Conservation (phyloP, 768 basidiomycete genomes). For the Asterophora lycoperdoides region DNA sequence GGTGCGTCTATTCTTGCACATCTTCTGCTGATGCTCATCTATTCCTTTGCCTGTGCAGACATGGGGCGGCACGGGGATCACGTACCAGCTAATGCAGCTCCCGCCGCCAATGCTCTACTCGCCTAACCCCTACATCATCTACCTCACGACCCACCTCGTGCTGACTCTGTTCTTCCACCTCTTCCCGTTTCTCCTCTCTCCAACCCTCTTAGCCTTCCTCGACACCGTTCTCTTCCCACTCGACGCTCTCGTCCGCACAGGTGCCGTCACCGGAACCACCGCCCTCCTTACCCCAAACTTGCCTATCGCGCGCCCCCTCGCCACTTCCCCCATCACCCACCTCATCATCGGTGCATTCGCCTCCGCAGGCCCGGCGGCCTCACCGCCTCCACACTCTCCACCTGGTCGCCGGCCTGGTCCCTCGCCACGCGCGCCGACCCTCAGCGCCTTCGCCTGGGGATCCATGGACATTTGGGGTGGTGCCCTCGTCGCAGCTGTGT, state of each 20-base stretch:
- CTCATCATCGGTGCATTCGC: conserved; percentile 45
- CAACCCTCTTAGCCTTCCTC: conserved; percentile 26
- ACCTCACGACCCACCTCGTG: conserved; percentile 41
- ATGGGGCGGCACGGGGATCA: conserved; percentile 46
- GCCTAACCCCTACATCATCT: conserved; percentile 42
- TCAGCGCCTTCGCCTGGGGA: conserved; percentile 25
- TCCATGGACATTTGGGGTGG: conserved; percentile 53
- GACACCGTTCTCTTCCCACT: conserved; percentile 47
- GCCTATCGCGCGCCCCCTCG: conserved; percentile 31
- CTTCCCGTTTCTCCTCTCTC: conserved; percentile 24
- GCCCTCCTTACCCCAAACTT: conserved; percentile 27
- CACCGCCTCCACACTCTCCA: conserved; percentile 37
- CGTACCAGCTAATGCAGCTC: conserved; percentile 40
- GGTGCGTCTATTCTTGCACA: conserved; percentile 23
- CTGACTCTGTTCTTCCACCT: conserved; percentile 38
- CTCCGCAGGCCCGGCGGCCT: conserved; percentile 44
- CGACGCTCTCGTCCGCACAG: conserved; percentile 45
- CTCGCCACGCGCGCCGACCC: conserved; percentile 36
- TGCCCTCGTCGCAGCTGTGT: conserved; percentile 32
- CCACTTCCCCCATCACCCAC: conserved; percentile 39
- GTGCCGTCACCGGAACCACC: conserved; percentile 34
- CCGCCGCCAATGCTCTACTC: conserved; percentile 47
- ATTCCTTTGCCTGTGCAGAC: conserved; percentile 24
- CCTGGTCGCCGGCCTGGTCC: conserved; percentile 42
- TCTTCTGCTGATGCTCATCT: background rate